Base-by-base conservation (phyloP, 257 asterid genomes). In the Thymus mandschuricus region DNA sequence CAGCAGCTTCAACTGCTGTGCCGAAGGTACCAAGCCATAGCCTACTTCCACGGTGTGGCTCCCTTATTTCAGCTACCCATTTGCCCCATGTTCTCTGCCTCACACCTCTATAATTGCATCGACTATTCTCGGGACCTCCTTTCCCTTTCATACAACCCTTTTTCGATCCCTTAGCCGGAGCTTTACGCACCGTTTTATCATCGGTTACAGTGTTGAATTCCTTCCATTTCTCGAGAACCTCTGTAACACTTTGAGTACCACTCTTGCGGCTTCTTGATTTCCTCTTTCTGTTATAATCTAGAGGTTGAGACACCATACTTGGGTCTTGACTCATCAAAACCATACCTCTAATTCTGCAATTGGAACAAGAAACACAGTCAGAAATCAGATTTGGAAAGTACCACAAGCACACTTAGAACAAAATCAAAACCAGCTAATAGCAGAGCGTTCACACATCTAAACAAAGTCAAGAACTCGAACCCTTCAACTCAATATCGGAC, bases 61-160 rank as follows among this genome's bases (percentile, higher is more conserved):
- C 92, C 51, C 92, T 70, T n/a, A 86, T 86, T 80, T 86, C 92
- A 1, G 92, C 85, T 31, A 86, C 92, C 92, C 92, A 86, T 79
- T 84, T 86, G 9, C 92, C 89, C 92, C 92, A 86, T 0, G 88
- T 86, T 70, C 92, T 78, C 84, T 86, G 92, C 74, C 92, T 81
- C 8, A 86, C 92, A 3, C 92, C 92, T 68, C 92, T 78, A 45
- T 78, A 86, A 45, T 76, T 86, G 78, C 82, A 84, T 27, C 65
- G 69, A 7, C 81, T 33, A 55, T 86, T 86, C 3, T 86, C 89
- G 0, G 92, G 89, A 15, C 92, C 92, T 0, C 92, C 92, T 79
- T 86, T 86, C 2, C 92, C 92, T 60, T 80, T 84, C 92, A 86
- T 86, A 68, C 92, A 86, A 12, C 92, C 92, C 35, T 86, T 86